phyloP scores from a whole-genome alignment of 352 stramenopile genomes.

The Phytophthora pisi region DNA sequence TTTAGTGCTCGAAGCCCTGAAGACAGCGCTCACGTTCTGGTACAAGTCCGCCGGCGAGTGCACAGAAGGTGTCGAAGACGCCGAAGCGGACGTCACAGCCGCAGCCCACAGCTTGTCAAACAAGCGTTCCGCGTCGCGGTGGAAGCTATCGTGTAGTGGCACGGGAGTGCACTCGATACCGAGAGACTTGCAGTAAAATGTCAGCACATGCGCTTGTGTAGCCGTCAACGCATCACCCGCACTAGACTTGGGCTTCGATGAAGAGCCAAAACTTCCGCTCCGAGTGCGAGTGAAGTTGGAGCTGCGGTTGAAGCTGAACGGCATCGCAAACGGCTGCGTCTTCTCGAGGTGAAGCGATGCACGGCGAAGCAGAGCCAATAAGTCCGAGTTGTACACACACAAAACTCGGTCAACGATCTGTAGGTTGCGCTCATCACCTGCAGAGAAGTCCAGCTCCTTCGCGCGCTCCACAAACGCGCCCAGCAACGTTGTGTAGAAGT shows the following conservation, averaged over 20 bases:
- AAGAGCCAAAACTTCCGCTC: slow-evolving; percentile 37
- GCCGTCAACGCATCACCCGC: slow-evolving; percentile 52
- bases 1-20: slow-evolving; percentile 35
- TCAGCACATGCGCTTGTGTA: slow-evolving; percentile 73
- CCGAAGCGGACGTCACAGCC: slow-evolving; percentile 24
- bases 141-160: slow-evolving; percentile 73
- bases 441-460: slow-evolving; percentile 85
- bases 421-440: slow-evolving; percentile 63
- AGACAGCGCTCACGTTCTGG: slow-evolving; percentile 42
- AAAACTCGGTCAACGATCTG: slow-evolving; percentile 75
- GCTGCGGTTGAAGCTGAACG: slow-evolving; percentile 40
- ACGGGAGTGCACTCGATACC: slow-evolving; percentile 73
- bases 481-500: slow-evolving; percentile 87
- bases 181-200: slow-evolving; percentile 82
- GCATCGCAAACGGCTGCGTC: slow-evolving; percentile 68
- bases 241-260: slow-evolving; percentile 34
- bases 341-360: slow-evolving; percentile 73
- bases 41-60: slow-evolving; percentile 42
- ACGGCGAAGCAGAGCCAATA: slow-evolving; percentile 64
- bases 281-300: slow-evolving; percentile 29
- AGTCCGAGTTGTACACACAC: slow-evolving; percentile 67
- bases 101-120: slow-evolving; percentile 82
- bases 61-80: slow-evolving; percentile 27
- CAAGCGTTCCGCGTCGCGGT: slow-evolving; percentile 81
- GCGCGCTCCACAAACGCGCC: slow-evolving; percentile 81